Evolutionary conservation across 768 basidiomycete genomes (phyloP).

Genomic region (Hypholoma fasciculare): DNA sequence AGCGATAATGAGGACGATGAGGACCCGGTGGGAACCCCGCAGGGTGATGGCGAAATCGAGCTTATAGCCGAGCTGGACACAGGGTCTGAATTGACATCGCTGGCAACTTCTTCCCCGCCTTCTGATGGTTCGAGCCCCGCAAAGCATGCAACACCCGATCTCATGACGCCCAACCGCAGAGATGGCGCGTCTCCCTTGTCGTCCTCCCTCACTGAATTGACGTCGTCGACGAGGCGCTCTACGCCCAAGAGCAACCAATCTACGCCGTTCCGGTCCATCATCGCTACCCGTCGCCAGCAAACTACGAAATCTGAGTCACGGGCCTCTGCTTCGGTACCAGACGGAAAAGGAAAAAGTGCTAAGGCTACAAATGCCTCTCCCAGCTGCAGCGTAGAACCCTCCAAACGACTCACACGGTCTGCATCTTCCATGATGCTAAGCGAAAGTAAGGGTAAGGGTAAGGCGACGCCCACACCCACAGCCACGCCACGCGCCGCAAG

Average conservation of each 20-base stretch:
- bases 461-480: conserved; percentile 32
- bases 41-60: conserved; percentile 57
- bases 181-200: conserved; percentile 28
- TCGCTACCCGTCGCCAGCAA: conserved; percentile 61
- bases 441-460: conserved; percentile 36
- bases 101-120: conserved; percentile 37
- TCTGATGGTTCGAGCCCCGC: conserved; percentile 29
- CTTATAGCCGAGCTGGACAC: conserved; percentile 48
- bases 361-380: conserved; percentile 13
- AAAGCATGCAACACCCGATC: conserved; percentile 25
- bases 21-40: conserved; percentile 45
- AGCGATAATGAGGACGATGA: conserved; percentile 56
- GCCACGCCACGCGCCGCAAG: conserved; percentile 27
- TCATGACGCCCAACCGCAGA: conserved; percentile 32
- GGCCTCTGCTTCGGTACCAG: background rate
- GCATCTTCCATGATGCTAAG: conserved; percentile 25
- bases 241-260: conserved; percentile 30
- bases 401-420: conserved; percentile 35
- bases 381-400: conserved; percentile 15
- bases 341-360: conserved; percentile 19
- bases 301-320: conserved; percentile 25
- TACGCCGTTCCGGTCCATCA: conserved; percentile 53
- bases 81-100: conserved; percentile 45
- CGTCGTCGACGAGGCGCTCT: conserved; percentile 31
- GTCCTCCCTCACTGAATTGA: conserved; percentile 43